A percentile compares a stretch with the other conserved stretches of the same genome.
phyloP scores from a whole-genome alignment of 129 eudicot species.

The Flaveria ramosissima region DNA sequence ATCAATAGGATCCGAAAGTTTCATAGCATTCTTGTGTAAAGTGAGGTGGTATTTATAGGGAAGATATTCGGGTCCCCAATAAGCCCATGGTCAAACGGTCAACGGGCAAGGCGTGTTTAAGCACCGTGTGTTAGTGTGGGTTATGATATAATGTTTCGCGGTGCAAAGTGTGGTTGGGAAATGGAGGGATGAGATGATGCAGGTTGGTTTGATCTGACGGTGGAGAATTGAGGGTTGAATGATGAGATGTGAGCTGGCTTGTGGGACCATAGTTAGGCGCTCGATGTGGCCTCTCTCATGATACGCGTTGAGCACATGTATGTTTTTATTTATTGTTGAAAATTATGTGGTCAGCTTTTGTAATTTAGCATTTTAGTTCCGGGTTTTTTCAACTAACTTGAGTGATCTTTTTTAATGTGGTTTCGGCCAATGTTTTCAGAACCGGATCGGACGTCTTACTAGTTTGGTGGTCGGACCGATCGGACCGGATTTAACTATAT shows the following conservation, averaged over 20 bases:
- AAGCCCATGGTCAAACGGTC: constrained; percentile 16
- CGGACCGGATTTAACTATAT: no score
- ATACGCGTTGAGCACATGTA: constrained; percentile 22
- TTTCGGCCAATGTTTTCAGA: no score
- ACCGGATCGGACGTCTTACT: no score
- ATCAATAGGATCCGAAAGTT: neutral
- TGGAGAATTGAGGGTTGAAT: constrained; percentile 10
- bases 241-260: constrained; percentile 21
- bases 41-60: constrained; percentile 21
- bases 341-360: neutral
- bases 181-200: constrained; percentile 11
- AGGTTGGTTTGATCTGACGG: constrained; percentile 19
- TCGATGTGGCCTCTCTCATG: constrained; percentile 24
- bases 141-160: constrained; percentile 14
- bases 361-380: neutral
- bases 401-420: no score
- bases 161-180: neutral
- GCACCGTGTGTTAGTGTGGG: constrained; percentile 3
- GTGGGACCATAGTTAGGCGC: constrained; percentile 22
- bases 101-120: constrained; percentile 20
- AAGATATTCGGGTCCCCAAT: neutral
- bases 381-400: no score
- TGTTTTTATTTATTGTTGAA: neutral
- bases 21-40: neutral
- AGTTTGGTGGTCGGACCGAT: no score